Conservation (phyloP, 1,284 basidiomycete genomes). For the Gastroboletus turbinatus region DNA sequence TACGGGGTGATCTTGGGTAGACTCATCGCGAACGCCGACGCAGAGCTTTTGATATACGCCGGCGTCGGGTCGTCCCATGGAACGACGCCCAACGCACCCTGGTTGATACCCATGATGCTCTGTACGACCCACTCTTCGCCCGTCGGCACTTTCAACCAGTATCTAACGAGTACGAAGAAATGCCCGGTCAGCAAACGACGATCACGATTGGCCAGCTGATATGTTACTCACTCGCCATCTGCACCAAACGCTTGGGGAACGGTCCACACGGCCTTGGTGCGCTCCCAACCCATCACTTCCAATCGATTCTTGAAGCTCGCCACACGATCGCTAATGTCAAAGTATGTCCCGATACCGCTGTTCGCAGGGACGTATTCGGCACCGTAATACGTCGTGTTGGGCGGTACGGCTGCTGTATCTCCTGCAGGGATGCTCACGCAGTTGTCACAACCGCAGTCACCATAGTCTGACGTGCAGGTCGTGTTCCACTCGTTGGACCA, state of each 20-base stretch:
- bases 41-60: conserved; percentile 55
- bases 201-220: background rate
- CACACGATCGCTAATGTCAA: conserved; percentile 62
- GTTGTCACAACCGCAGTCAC: conserved; percentile 68
- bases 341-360: conserved; percentile 36
- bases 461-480: conserved; percentile 58
- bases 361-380: conserved; percentile 23
- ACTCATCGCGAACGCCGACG: conserved; percentile 52
- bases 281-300: conserved; percentile 61
- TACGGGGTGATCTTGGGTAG: conserved; percentile 41
- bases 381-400: conserved; percentile 22
- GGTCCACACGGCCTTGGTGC: conserved; percentile 58
- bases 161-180: conserved; percentile 42
- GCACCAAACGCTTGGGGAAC: conserved; percentile 76
- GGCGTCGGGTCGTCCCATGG: conserved; percentile 70
- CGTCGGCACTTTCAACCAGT: conserved; percentile 66
- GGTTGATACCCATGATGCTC: conserved; percentile 65
- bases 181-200: background rate
- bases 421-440: conserved; percentile 39
- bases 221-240: conserved; percentile 41
- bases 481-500: conserved; percentile 56
- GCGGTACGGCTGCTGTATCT: conserved; percentile 24
- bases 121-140: conserved; percentile 68
- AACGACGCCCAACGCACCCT: conserved; percentile 64
- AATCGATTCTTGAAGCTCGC: conserved; percentile 60